Evolutionary conservation across 495 filamentous ascomycete genomes (phyloP).

Genomic region (Tetracladium marchalianum): DNA sequence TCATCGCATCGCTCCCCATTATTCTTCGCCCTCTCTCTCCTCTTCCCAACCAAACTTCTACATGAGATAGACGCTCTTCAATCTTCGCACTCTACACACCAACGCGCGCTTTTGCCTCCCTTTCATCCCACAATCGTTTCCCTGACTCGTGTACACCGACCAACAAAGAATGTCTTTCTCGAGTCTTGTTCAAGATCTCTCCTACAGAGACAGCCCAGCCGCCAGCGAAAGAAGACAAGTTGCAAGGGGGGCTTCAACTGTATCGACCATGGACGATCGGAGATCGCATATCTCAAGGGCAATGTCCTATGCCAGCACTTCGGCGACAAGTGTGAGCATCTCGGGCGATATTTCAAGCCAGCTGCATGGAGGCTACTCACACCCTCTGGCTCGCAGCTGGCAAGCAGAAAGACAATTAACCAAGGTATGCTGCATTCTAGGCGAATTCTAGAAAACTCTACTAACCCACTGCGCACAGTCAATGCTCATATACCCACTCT

Average conservation of each 20-base stretch:
- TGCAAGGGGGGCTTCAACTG: constrained; percentile 27
- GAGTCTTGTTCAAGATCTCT: constrained; percentile 76
- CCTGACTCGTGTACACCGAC: neutral
- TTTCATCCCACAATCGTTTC: constrained; percentile 1
- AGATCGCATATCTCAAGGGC: constrained; percentile 65
- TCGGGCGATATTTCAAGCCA: constrained; percentile 89
- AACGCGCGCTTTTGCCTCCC: neutral
- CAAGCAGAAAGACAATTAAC: constrained; percentile 95
- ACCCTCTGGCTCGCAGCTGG: constrained; percentile 85
- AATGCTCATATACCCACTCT: constrained; percentile 96
- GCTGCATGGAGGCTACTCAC: constrained; percentile 88
- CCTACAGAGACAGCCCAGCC: constrained; percentile 53
- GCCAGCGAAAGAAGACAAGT: constrained; percentile 26
- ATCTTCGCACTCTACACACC: neutral
- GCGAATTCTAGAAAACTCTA: neutral
- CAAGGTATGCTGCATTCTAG: constrained; percentile 48
- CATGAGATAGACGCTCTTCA: neutral
- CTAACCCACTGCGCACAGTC: constrained; percentile 35
- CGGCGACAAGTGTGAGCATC: constrained; percentile 90
- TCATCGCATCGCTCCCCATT: neutral
- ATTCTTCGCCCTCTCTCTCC: neutral
- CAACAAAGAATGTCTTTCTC: constrained; percentile 75
- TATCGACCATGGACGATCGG: constrained; percentile 44
- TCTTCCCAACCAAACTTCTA: neutral
- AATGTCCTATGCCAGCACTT: constrained; percentile 74